These are phyloP conservation scores for Talaromyces atroroseus DNA, from an alignment of 2,329 filamentous ascomycete species.

Conservation along the genomic window DNA sequence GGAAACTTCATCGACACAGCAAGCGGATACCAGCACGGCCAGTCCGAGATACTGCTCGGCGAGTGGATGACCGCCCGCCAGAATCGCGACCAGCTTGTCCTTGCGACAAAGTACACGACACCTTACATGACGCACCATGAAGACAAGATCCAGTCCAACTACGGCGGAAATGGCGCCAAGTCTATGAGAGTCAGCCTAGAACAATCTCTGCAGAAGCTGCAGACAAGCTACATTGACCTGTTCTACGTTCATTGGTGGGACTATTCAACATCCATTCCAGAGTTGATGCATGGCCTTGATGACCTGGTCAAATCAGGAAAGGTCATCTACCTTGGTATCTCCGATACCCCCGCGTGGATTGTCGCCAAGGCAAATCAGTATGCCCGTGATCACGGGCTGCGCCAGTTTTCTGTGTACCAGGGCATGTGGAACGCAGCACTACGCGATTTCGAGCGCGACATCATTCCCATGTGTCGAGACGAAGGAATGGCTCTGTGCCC, in stretches of 20 bases:
- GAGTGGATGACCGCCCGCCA: conserved; percentile 63
- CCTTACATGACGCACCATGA: no score
- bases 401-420: conserved; percentile 37
- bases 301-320: conserved; percentile 35
- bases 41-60: conserved; percentile 62
- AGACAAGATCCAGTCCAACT: no score
- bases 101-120: conserved; percentile 66
- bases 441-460: conserved; percentile 37
- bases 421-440: conserved; percentile 35
- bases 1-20: conserved; percentile 71
- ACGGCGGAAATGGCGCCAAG: no score
- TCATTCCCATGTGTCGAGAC: conserved; percentile 37
- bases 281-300: conserved; percentile 34
- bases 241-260: conserved; percentile 55
- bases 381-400: conserved; percentile 33
- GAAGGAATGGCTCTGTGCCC: conserved; percentile 48
- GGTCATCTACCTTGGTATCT: conserved; percentile 39
- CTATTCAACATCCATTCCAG: conserved; percentile 32
- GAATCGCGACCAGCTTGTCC: conserved; percentile 62
- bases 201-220: no score
- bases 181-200: no score
- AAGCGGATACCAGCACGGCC: conserved; percentile 61
- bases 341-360: conserved; percentile 38
- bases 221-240: conserved; percentile 50
- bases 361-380: conserved; percentile 37